phyloP scores from a whole-genome alignment of 2,329 filamentous ascomycete species.

The Neonectria coccinea region DNA sequence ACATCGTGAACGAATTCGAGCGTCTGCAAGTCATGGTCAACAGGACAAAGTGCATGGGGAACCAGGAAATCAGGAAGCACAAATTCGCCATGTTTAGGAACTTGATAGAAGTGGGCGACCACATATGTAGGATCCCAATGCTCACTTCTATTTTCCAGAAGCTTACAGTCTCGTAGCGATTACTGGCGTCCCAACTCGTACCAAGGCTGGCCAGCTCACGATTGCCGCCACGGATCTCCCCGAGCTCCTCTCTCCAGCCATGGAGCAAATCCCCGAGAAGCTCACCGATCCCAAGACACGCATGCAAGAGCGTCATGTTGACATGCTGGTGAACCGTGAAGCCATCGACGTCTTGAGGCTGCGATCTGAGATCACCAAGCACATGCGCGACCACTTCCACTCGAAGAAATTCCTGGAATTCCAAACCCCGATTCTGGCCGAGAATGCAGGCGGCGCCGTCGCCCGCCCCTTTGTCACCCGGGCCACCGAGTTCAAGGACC shows the following conservation, averaged over 20 bases:
- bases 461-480: slow-evolving; percentile 87
- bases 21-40: slow-evolving; percentile 83
- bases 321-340: slow-evolving; percentile 81
- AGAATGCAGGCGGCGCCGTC: slow-evolving; percentile 85
- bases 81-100: slow-evolving; percentile 72
- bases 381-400: slow-evolving; percentile 80
- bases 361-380: slow-evolving; percentile 78
- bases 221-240: slow-evolving; percentile 77
- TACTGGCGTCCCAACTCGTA: slow-evolving; percentile 76
- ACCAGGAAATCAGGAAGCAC: slow-evolving; percentile 50
- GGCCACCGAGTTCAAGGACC: slow-evolving; percentile 80
- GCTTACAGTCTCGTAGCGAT: slow-evolving; percentile 64
- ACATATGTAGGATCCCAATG: slow-evolving; percentile 73
- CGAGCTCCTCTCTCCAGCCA: slow-evolving; percentile 77
- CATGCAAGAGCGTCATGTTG: slow-evolving; percentile 83
- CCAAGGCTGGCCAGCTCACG: slow-evolving; percentile 79
- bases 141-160: slow-evolving; percentile 35
- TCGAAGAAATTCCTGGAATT: slow-evolving; percentile 84
- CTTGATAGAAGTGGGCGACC: slow-evolving; percentile 82
- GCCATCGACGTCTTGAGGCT: slow-evolving; percentile 78
- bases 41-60: slow-evolving; percentile 61
- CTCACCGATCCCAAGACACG: slow-evolving; percentile 78
- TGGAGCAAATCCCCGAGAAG: slow-evolving; percentile 81
- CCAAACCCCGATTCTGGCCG: slow-evolving; percentile 87
- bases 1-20: slow-evolving; percentile 78